Evolutionary conservation across 495 filamentous ascomycete genomes (phyloP).

Genomic region (Sordaria brevicollis): DNA sequence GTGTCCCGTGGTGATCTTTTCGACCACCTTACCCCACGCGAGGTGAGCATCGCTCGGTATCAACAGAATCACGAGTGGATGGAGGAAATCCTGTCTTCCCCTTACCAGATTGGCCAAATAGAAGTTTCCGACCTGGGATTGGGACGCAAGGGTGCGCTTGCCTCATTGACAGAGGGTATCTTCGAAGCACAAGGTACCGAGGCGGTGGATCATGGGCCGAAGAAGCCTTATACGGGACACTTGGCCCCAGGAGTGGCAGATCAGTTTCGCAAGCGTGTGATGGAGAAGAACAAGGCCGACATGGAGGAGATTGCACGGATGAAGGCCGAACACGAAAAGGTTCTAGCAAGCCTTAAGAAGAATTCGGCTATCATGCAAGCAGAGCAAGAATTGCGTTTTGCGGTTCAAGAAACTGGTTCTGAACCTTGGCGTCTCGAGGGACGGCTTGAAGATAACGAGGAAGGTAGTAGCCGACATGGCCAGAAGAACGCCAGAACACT

Average conservation of each 20-base stretch:
- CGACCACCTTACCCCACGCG: constrained; percentile 76
- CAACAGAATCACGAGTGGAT: constrained; percentile 98
- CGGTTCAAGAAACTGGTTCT: constrained; percentile 43
- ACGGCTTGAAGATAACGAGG: constrained; percentile 44
- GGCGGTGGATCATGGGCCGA: constrained; percentile 35
- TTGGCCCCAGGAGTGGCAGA: constrained; percentile 58
- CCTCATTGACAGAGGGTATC: constrained; percentile 69
- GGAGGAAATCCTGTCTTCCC: constrained; percentile 89
- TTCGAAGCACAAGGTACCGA: constrained; percentile 49
- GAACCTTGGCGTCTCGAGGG: constrained; percentile 59
- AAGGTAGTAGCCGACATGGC: constrained; percentile 26
- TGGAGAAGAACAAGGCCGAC: constrained; percentile 51
- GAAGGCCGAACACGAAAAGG: constrained; percentile 63
- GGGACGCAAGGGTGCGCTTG: constrained; percentile 77
- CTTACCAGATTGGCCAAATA: constrained; percentile 72
- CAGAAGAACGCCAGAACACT: constrained; percentile 42
- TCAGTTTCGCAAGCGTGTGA: constrained; percentile 66
- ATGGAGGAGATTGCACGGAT: constrained; percentile 73
- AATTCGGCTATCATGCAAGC: constrained; percentile 52
- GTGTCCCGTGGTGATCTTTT: constrained; percentile 75
- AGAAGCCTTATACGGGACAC: constrained; percentile 46
- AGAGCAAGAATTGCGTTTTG: constrained; percentile 50
- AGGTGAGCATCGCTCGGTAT: constrained; percentile 75
- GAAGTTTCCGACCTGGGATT: constrained; percentile 79
- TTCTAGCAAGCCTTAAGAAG: constrained; percentile 62